These are phyloP conservation scores for Pulicaria dysenterica DNA, from an alignment of 129 eudicot genomes.

Conservation along the genomic window DNA sequence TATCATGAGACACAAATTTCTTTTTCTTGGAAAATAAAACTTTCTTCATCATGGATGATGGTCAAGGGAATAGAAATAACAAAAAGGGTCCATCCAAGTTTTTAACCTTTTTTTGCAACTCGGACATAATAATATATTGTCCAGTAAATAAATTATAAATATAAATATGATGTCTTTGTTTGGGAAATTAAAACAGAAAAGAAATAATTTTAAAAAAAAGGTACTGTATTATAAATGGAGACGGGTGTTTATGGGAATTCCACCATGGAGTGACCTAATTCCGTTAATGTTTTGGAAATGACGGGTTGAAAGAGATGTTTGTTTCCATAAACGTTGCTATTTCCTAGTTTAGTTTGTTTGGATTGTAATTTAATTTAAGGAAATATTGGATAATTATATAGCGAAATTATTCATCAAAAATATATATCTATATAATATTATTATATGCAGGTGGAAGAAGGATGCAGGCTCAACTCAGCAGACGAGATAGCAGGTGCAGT, in stretches of 20 bases:
- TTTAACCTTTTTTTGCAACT: background rate
- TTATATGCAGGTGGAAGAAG: conserved; percentile 83
- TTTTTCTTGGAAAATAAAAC: conserved; percentile 42
- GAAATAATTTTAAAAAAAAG: background rate
- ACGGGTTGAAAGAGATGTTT: conserved; percentile 46
- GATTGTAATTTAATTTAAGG: conserved; percentile 19
- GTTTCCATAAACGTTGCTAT: conserved; percentile 33
- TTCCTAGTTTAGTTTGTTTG: conserved; percentile 31
- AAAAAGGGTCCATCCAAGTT: conserved; percentile 19
- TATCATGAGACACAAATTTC: conserved; percentile 41
- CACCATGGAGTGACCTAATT: conserved; percentile 31
- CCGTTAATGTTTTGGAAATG: conserved; percentile 38
- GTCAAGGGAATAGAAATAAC: conserved; percentile 22
- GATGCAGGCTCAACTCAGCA: conserved; percentile 83
- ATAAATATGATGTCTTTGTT: background rate
- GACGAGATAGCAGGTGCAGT: conserved; percentile 94
- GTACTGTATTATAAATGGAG: background rate
- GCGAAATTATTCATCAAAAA: background rate
- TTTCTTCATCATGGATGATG: conserved; percentile 10
- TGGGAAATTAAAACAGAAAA: background rate
- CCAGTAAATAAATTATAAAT: background rate
- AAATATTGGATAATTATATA: conserved; percentile 13
- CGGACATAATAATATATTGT: background rate
- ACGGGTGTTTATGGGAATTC: conserved; percentile 43
- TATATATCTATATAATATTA: background rate